These are phyloP conservation scores for Fraxinus angustifolia DNA, from an alignment of 305 asterid species.

Conservation along the genomic window DNA sequence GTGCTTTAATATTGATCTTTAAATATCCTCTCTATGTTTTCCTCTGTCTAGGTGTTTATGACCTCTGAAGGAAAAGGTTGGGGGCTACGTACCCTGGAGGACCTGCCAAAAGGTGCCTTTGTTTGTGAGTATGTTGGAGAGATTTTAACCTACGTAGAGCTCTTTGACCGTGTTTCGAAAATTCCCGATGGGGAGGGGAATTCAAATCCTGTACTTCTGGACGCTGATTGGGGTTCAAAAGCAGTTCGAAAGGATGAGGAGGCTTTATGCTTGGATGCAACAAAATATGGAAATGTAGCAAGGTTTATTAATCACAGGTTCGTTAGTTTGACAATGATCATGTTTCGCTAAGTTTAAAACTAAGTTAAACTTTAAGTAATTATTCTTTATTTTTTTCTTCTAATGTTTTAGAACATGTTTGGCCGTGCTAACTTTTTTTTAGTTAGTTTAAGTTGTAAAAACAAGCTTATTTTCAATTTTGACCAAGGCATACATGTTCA, in stretches of 20 bases:
- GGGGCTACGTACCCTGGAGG: slow-evolving; percentile 86
- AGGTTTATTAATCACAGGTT: slow-evolving; percentile 90
- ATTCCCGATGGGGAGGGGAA: slow-evolving; percentile 40
- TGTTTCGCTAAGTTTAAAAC: slow-evolving; percentile 1
- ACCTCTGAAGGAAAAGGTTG: slow-evolving; percentile 83
- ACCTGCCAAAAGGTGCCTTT: slow-evolving; percentile 81
- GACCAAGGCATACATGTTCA: neutral
- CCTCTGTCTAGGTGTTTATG: slow-evolving; percentile 63
- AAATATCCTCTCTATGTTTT: slow-evolving; percentile 13
- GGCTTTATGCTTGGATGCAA: slow-evolving; percentile 86
- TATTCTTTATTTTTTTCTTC: neutral
- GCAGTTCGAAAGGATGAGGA: slow-evolving; percentile 66
- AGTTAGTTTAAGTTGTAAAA: neutral
- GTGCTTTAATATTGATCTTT: slow-evolving; percentile 9
- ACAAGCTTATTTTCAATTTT: neutral
- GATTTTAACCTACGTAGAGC: slow-evolving; percentile 67
- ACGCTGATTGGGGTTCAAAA: slow-evolving; percentile 75
- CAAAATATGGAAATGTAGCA: slow-evolving; percentile 76
- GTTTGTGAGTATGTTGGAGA: slow-evolving; percentile 86
- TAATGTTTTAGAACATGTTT: neutral
- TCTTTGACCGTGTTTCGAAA: slow-evolving; percentile 45
- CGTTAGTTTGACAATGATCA: slow-evolving; percentile 14
- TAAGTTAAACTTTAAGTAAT: neutral
- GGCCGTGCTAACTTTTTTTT: neutral
- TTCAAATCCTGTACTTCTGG: slow-evolving; percentile 75